A percentile compares a stretch with the other conserved stretches of the same genome.
Conservation (phyloP, 2,329 filamentous ascomycete species). For the Coniochaeta pulveracea region DNA sequence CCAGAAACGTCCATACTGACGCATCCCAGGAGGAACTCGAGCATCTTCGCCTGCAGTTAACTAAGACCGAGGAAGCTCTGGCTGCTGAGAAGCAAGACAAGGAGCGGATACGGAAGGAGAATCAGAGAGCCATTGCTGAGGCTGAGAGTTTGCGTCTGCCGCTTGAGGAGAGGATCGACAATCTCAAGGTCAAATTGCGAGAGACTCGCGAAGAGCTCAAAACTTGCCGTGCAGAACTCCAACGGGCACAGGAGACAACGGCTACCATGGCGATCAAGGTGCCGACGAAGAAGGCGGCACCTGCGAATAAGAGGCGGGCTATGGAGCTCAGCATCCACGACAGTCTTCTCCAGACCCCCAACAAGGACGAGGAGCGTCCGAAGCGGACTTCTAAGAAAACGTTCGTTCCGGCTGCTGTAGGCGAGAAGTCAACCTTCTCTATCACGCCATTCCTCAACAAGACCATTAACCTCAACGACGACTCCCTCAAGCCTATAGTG, state of each 20-base stretch:
- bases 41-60: constrained; percentile 18
- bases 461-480: constrained; percentile 36
- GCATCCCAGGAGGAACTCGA: constrained; percentile 9
- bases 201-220: constrained; percentile 64
- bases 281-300: constrained; percentile 17
- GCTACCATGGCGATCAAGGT: constrained; percentile 18
- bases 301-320: constrained; percentile 31
- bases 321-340: constrained; percentile 34
- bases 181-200: constrained; percentile 58
- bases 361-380: constrained; percentile 20
- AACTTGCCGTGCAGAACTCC: constrained; percentile 37
- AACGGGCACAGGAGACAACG: constrained; percentile 26
- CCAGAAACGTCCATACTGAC: constrained; percentile 2
- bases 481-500: constrained; percentile 13
- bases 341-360: constrained; percentile 31
- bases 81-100: constrained; percentile 30
- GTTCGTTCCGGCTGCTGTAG: constrained; percentile 48
- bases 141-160: constrained; percentile 50
- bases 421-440: constrained; percentile 86
- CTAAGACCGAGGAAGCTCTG: constrained; percentile 22
- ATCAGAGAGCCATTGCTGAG: constrained; percentile 45
- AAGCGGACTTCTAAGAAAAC: constrained; percentile 43
- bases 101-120: constrained; percentile 31
- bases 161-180: constrained; percentile 60
- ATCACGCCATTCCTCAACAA: constrained; percentile 87